Evolutionary conservation across 768 basidiomycete genomes (phyloP).

Genomic region (Amanita molliuscula): DNA sequence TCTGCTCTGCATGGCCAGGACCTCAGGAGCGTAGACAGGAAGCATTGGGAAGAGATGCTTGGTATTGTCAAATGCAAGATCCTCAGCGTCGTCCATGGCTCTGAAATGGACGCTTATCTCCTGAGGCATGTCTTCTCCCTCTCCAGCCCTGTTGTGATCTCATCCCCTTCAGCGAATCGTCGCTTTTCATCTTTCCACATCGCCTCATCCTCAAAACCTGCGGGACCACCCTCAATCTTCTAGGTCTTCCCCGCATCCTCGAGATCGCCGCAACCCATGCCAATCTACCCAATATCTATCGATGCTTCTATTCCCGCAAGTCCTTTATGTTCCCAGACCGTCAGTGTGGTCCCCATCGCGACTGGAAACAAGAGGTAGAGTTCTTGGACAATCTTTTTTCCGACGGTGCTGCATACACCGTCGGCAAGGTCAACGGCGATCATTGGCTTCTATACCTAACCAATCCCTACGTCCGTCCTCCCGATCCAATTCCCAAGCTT

Average conservation of each 20-base stretch:
- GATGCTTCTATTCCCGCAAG: conserved; percentile 97
- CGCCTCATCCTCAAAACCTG: conserved; percentile 98
- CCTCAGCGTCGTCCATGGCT: conserved; percentile 78
- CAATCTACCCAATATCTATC: conserved; percentile 60
- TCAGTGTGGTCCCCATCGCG: conserved; percentile 84
- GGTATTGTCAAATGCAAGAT: conserved; percentile 95
- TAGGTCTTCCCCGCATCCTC: conserved; percentile 90
- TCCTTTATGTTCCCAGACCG: conserved; percentile 99
- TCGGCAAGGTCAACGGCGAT: conserved; percentile 96
- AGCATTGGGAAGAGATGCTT: conserved; percentile 95
- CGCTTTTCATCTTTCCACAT: conserved; percentile 90
- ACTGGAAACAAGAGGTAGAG: conserved; percentile 89
- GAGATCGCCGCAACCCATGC: conserved; percentile 76
- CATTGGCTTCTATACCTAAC: conserved; percentile 98
- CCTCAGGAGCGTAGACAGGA: conserved; percentile 62
- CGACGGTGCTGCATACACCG: conserved; percentile 87
- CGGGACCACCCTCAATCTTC: conserved; percentile 94
- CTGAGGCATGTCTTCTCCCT: conserved; percentile 57
- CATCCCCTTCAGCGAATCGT: conserved; percentile 73
- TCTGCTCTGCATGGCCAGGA: conserved; percentile 54
- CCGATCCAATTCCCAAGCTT: conserved; percentile 9
- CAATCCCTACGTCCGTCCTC: conserved; percentile 29
- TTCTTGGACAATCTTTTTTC: conserved; percentile 87
- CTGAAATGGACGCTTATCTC: conserved; percentile 92
- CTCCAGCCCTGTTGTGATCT: conserved; percentile 7